Conservation (phyloP, 169 alveolate genomes). For the Cardiosporidium cionae region DNA sequence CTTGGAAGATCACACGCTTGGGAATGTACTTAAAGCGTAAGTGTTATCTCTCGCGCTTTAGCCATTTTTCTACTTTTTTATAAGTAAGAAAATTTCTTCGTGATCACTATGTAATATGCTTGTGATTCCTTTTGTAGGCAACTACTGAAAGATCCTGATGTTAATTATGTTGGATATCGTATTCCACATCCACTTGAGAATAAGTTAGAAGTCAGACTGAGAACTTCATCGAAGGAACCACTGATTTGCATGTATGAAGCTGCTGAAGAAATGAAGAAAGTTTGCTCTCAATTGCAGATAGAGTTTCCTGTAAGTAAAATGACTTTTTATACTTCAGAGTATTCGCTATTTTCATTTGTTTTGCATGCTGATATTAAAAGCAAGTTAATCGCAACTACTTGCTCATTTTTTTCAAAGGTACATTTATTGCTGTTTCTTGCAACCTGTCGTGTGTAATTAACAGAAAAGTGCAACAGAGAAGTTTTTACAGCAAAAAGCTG, state of each 20-base stretch:
- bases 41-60: background rate
- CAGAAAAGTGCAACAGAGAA: no score
- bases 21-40: slow-evolving; percentile 70
- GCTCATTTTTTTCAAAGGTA: no score
- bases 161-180: slow-evolving; percentile 81
- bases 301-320: background rate
- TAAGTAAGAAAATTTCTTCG: background rate
- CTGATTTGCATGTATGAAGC: background rate
- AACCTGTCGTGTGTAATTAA: no score
- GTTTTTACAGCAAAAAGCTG: no score
- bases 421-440: no score
- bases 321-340: no score
- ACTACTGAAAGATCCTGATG: slow-evolving; percentile 69
- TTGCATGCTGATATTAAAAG: no score
- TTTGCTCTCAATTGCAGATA: background rate
- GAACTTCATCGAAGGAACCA: background rate
- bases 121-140: slow-evolving; percentile 34
- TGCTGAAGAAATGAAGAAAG: background rate
- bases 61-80: background rate
- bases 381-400: no score
- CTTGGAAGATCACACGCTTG: slow-evolving; percentile 85
- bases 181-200: slow-evolving; percentile 86
- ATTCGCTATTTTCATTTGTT: no score
- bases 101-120: background rate
- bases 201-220: slow-evolving; percentile 7